Evolutionary conservation across 2,329 filamentous ascomycete genomes (phyloP).

Genomic region (Biscogniauxia mediterranea): DNA sequence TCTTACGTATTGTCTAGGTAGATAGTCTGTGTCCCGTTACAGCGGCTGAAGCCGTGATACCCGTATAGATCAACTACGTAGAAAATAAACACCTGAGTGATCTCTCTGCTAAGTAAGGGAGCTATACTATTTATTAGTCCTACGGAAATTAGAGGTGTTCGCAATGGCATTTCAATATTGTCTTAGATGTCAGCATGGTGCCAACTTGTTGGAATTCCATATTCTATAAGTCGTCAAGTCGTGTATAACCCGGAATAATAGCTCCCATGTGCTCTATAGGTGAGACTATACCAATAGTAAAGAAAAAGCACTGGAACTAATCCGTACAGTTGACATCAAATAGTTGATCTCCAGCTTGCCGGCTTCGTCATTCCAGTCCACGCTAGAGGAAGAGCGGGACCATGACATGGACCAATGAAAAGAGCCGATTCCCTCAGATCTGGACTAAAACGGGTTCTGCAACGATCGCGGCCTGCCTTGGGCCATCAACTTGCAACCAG

Average conservation of each 20-base stretch:
- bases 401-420: conserved; percentile 7
- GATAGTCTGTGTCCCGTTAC: background rate
- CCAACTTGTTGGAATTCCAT: no score
- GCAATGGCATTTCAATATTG: background rate
- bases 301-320: no score
- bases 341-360: background rate
- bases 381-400: background rate
- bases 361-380: background rate
- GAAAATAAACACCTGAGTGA: no score
- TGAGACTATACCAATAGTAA: no score
- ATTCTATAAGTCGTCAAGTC: no score
- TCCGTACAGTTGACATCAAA: no score
- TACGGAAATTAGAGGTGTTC: background rate
- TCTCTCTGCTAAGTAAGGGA: background rate
- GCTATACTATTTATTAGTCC: no score
- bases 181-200: no score
- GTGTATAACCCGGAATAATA: background rate
- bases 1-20: background rate
- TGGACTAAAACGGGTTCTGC: conserved; percentile 16
- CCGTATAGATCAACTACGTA: no score
- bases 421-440: conserved; percentile 17
- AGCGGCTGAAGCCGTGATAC: no score
- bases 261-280: background rate
- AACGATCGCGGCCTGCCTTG: conserved; percentile 15
- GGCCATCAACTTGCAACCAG: background rate